Base-by-base conservation (phyloP, 805 yeast genomes). In the Wickerhamiella sorbophila region DNA sequence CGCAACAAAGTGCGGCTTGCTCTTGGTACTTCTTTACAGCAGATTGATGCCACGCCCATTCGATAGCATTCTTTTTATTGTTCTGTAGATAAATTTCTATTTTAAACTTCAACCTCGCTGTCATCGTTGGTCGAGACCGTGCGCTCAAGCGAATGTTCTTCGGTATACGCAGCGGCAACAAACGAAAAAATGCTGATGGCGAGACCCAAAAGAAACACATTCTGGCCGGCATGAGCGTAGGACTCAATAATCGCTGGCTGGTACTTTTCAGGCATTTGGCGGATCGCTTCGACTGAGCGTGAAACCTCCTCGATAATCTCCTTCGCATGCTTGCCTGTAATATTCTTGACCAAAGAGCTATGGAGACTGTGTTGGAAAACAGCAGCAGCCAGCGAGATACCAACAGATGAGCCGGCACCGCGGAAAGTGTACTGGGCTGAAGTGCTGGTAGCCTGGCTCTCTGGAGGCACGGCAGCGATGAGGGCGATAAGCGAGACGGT, bases 371-470 rank as follows among this genome's bases (percentile, higher is more conserved):
- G 64, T 52, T 75, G 80, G 62, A 79, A 80, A 21, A 79, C 64
- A 3, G 85, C 77, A 17, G 80, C 70, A 0, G 82, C 77, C 10
- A 77, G 51, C 1, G 87, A 65, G 14, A 84, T 86, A 31, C 94
- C 94, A 38, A 83, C 60, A 0, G 91, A 80, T n/a, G 88, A 79
- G 0, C 94, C 94, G 1, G 86, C 77, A 8, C 88, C 78, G 53
- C 94, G 69, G 64, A 81, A 84, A 0, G 87, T 86, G 57, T 87
- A 86, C 54, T 84, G 94, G 44, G 87, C 81, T 0, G 94, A 82
- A 0, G 95, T 86, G 2, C 88, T 79, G 17, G 85, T 71, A 1
- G 95, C 94, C 59, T 84, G 94, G 53, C 68, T 71, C 40, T 71
- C 68, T 18, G 65, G 59, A 8, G 80, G 77, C 2, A 79, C 91